Base-by-base conservation (phyloP, 208 protist genomes). In the Leptomonas pyrrhocoris region DNA sequence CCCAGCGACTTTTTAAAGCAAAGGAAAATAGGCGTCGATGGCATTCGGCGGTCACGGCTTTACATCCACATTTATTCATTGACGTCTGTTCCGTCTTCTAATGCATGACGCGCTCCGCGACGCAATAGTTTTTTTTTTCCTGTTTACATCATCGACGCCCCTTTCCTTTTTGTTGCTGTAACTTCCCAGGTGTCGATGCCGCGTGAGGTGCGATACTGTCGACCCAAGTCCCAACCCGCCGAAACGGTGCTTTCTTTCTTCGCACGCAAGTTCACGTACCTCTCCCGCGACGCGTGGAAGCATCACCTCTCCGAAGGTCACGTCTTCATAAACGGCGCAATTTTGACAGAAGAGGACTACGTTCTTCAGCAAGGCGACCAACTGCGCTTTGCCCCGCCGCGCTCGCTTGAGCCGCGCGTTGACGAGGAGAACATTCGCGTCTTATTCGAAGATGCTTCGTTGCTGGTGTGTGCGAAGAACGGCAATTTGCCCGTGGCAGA, bases 401-500 rank as follows among this genome's bases (percentile, higher is more conserved):
- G 75, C 1, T 71, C 82, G 9, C 65, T 93, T 11, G 88, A 96
- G 73, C 91, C 91, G 13, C 57, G 31, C 0, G 85, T 94, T 30
- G 88, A 96, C 62, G 79, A 84, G 34, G 53, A 54, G n/a, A 27
- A 88, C 71, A 78, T 93, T 30, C 34, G 61, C 13, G 51, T 90
- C n/a, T 25, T 94, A 13, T 77, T 85, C 58, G 80, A 88, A 12
- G 90, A 94, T 48, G 78, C 77, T 0, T 53, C 49, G 1, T 25
- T 95, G 27, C 1, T 97, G 0, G 88, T 88, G 21, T 83, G 86
- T 25, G 73, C 70, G 3, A 97, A 97, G 60, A 94, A 89, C 45
- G 88, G 88, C 30, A 84, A 91, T 66, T 54, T 97, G 7, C 92
- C 92, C 0, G 88, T 97, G 2, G 73, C 89, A 0, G 88, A 97